These are phyloP conservation scores for Maudiozyma saulgeensis DNA, from an alignment of 805 yeast species.

Conservation along the genomic window DNA sequence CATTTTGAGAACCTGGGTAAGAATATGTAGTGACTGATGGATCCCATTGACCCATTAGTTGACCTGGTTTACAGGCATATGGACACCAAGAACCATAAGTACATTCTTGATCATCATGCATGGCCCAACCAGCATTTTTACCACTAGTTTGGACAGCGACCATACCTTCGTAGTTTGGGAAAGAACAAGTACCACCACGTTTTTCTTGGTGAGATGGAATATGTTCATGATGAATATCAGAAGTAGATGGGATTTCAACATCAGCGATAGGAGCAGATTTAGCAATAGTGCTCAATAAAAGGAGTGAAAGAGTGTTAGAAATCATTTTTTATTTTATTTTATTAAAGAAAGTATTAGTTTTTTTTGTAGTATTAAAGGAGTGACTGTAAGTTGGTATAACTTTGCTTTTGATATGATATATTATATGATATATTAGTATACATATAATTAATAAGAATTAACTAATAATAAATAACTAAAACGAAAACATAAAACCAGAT, in stretches of 20 bases:
- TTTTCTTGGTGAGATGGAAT: neutral
- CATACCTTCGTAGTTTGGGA: slow-evolving; percentile 59
- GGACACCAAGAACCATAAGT: slow-evolving; percentile 78
- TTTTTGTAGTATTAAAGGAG: neutral
- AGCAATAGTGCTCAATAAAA: neutral
- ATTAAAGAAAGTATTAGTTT: neutral
- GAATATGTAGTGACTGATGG: slow-evolving; percentile 59
- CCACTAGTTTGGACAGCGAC: slow-evolving; percentile 55
- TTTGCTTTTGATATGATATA: neutral
- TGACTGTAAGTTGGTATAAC: neutral
- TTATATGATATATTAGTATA: no score
- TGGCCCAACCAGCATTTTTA: slow-evolving; percentile 78
- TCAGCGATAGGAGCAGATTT: neutral
- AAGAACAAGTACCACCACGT: slow-evolving; percentile 36
- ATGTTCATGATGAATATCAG: neutral
- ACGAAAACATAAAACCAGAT: no score
- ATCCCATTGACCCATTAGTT: slow-evolving; percentile 85
- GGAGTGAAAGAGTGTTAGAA: neutral
- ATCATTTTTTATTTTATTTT: neutral
- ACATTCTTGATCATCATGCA: slow-evolving; percentile 66
- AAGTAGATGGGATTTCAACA: neutral
- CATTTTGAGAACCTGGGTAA: slow-evolving; percentile 71
- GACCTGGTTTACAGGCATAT: slow-evolving; percentile 85
- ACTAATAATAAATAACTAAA: no score
- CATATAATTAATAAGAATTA: no score